Conservation (phyloP, 2,329 filamentous ascomycete genomes). For the Dactylellina cionopaga region DNA sequence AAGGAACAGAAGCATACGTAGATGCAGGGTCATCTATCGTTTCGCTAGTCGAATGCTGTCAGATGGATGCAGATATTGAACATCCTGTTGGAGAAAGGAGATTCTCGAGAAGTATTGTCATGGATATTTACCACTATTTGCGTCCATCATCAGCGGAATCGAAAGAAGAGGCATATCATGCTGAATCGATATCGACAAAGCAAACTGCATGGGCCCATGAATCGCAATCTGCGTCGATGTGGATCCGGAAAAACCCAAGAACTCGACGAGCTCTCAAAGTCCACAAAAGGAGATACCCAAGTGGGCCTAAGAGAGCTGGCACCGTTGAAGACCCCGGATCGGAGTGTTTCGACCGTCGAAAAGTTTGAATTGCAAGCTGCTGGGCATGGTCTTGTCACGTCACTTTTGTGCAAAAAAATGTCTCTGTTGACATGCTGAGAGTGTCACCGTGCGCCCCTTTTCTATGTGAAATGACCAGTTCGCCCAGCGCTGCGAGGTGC, state of each 20-base stretch:
- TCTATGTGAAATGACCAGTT: slow-evolving; percentile 2
- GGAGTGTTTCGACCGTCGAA: slow-evolving; percentile 46
- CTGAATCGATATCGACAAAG: too few species aligned
- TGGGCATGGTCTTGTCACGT: slow-evolving; percentile 21
- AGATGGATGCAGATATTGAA: too few species aligned
- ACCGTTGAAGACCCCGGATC: slow-evolving; percentile 5
- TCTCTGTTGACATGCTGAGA: neutral
- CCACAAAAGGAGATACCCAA: neutral
- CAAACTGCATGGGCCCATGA: too few species aligned
- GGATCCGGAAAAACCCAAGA: neutral
- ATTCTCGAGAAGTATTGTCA: too few species aligned
- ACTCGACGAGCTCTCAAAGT: too few species aligned
- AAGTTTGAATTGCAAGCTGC: slow-evolving; percentile 11
- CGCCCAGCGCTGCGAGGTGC: too few species aligned
- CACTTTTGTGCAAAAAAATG: slow-evolving; percentile 21
- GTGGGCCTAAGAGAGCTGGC: slow-evolving; percentile 19
- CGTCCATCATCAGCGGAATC: too few species aligned
- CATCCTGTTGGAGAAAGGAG: too few species aligned
- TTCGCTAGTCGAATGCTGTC: too few species aligned
- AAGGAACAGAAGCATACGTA: neutral
- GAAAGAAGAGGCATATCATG: too few species aligned
- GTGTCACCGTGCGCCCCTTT: slow-evolving; percentile 34
- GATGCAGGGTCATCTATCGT: too few species aligned
- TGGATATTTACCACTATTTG: too few species aligned
- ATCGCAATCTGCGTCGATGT: neutral